Base-by-base conservation (phyloP, 768 basidiomycete genomes). In the Termitomyces sp. region DNA sequence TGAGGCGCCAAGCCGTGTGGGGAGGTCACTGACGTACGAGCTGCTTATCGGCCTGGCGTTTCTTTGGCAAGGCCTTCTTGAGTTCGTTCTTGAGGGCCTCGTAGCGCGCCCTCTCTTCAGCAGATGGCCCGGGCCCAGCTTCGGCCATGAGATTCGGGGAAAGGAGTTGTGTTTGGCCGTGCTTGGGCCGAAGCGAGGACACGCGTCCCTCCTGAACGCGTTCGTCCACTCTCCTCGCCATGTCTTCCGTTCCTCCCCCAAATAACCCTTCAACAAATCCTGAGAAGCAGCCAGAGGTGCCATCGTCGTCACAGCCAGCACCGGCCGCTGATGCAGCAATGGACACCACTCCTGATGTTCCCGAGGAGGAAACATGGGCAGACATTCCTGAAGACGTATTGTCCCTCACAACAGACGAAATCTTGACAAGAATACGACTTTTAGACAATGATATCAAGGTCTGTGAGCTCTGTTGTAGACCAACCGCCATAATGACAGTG, bases 361-460 rank as follows among this genome's bases (percentile, higher is more conserved):
- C 84, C 0, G 73, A 77, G 6, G 87, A 87, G 68, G 94, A 95
- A 69, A 87, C 84, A 45, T 93, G 91, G 85, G 87, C 85, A 23
- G 95, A 98, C 71, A 89, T 98, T 53, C 94, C 96, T 1, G 87
- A 87, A 60, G 92, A 96, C 37, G 89, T 99, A 63, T 73, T 86
- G 71, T 74, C 79, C 33, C 75, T 94, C 45, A 78, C 77, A 60
- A 86, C 90, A 1, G 94, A 97, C 47, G 95, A 98, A 61, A 91
- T 98, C 63, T 68, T 86, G 59, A 93, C 93, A 54, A 82, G 95
- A 71, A 89, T 86, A 73, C 80, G 96, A 59, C 79, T 99, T 57
- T 93, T 99, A 63, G 96, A 99, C 59, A 98, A 97, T 67, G 97
- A 99, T 66, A 85, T 98, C 66, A 95, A 94, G 82, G 94, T 89